Percentiles rank a stretch among this genome's conserved stretches.
Evolutionary conservation across 1,284 basidiomycete species (phyloP).

Genomic region (Sanghuangporus weigelae): DNA sequence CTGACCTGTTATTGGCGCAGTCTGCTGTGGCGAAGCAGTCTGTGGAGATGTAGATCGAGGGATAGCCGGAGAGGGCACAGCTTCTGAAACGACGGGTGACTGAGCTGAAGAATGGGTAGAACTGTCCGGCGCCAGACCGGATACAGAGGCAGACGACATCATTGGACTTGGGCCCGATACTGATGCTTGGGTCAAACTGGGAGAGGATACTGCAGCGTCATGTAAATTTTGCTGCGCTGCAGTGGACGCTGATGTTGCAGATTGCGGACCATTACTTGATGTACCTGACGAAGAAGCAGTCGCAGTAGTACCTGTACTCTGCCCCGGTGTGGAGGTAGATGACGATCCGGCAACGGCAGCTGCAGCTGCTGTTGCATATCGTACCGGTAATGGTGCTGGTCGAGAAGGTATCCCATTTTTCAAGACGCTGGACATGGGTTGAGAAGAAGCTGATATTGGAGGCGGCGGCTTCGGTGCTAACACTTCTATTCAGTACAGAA

Average conservation of each 20-base stretch:
- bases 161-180: constrained; percentile 61
- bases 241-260: constrained; percentile 29
- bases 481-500: constrained; percentile 9
- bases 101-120: constrained; percentile 66
- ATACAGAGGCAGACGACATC: constrained; percentile 69
- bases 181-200: constrained; percentile 75
- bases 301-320: constrained; percentile 19
- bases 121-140: constrained; percentile 57
- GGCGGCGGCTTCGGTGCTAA: constrained; percentile 59
- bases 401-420: constrained; percentile 61
- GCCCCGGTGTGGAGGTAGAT: constrained; percentile 23
- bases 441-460: constrained; percentile 71
- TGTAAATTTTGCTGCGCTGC: constrained; percentile 33
- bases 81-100: constrained; percentile 69
- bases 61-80: constrained; percentile 48
- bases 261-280: constrained; percentile 22
- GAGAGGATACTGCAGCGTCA: constrained; percentile 61
- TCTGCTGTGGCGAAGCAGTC: constrained; percentile 43
- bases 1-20: constrained; percentile 39
- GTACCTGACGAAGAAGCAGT: constrained; percentile 24
- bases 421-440: constrained; percentile 77
- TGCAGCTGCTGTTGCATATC: constrained; percentile 89
- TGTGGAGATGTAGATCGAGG: constrained; percentile 36
- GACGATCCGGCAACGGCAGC: constrained; percentile 61
- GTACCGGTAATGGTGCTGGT: constrained; percentile 61